These are phyloP conservation scores for Syzygium oleosum DNA, from an alignment of 345 rosid species.

Conservation along the genomic window DNA sequence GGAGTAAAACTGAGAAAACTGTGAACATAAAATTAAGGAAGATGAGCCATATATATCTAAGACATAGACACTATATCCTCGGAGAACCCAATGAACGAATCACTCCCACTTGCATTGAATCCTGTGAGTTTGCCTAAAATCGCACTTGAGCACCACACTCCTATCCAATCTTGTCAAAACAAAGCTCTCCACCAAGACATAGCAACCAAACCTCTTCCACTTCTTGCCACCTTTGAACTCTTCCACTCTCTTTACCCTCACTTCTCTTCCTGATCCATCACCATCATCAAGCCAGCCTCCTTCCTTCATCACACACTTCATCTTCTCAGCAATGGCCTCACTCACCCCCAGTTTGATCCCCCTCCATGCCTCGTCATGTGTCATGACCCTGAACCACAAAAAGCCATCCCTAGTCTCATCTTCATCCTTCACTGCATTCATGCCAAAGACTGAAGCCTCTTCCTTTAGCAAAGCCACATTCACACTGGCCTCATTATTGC, in stretches of 20 bases:
- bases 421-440: constrained; percentile 32
- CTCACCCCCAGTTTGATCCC: constrained; percentile 41
- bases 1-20: too few relatives aligned
- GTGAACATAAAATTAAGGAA: too few relatives aligned
- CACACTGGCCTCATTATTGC: constrained; percentile 16
- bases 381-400: constrained; percentile 35
- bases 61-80: too few relatives aligned
- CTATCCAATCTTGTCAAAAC: constrained; percentile 40
- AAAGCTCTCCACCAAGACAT: constrained; percentile 47
- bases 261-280: constrained; percentile 23
- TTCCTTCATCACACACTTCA: constrained; percentile 55
- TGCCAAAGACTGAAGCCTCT: constrained; percentile 26
- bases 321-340: constrained; percentile 52
- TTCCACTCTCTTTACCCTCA: constrained; percentile 41
- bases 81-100: too few relatives aligned
- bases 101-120: too few relatives aligned
- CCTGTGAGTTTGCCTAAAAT: not conserved
- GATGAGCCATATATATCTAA: too few relatives aligned
- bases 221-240: constrained; percentile 11
- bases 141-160: not conserved
- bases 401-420: constrained; percentile 28
- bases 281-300: constrained; percentile 56
- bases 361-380: constrained; percentile 7
- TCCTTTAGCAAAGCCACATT: constrained; percentile 29
- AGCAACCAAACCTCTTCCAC: constrained; percentile 28